phyloP scores from a whole-genome alignment of 352 stramenopile species.

The Phytophthora quininea region DNA sequence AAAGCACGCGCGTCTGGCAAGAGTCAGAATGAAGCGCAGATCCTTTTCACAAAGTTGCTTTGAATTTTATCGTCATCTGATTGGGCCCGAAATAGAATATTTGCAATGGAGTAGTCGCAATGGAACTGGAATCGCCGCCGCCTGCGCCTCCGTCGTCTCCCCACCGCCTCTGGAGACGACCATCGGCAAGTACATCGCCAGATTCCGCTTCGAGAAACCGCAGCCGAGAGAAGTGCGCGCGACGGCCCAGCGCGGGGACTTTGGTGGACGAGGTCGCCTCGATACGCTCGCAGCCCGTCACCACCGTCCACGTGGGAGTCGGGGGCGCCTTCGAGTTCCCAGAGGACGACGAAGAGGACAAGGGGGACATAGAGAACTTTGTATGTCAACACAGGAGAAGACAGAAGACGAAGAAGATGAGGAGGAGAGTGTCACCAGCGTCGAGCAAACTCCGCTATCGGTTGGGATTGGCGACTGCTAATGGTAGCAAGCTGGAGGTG shows the following conservation, averaged over 20 bases:
- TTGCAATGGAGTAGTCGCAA: neutral
- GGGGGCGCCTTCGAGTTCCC: constrained; percentile 26
- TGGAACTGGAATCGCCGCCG: neutral
- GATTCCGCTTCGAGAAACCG: constrained; percentile 64
- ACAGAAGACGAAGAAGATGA: constrained; percentile 3
- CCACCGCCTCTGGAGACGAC: constrained; percentile 42
- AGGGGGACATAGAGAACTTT: constrained; percentile 7
- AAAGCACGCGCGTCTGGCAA: neutral
- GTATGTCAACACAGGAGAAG: neutral
- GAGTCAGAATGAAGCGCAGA: neutral
- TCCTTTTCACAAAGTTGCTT: neutral
- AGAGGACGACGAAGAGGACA: constrained; percentile 22
- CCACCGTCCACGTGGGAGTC: constrained; percentile 35
- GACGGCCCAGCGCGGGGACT: constrained; percentile 37
- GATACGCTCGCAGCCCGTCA: constrained; percentile 24
- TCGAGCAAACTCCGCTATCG: constrained; percentile 33
- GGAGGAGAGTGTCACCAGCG: constrained; percentile 21
- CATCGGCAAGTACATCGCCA: constrained; percentile 74
- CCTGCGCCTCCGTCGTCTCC: constrained; percentile 15
- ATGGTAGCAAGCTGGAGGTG: neutral
- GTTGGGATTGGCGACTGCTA: constrained; percentile 11
- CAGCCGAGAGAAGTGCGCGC: constrained; percentile 49
- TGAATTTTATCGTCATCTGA: neutral
- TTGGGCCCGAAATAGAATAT: constrained; percentile 2
- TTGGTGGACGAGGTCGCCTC: constrained; percentile 62